Evolutionary conservation across 2,329 filamentous ascomycete genomes (phyloP), one percentile per base, ranked within the genome.

Genomic region (Talaromyces islandicus): DNA sequence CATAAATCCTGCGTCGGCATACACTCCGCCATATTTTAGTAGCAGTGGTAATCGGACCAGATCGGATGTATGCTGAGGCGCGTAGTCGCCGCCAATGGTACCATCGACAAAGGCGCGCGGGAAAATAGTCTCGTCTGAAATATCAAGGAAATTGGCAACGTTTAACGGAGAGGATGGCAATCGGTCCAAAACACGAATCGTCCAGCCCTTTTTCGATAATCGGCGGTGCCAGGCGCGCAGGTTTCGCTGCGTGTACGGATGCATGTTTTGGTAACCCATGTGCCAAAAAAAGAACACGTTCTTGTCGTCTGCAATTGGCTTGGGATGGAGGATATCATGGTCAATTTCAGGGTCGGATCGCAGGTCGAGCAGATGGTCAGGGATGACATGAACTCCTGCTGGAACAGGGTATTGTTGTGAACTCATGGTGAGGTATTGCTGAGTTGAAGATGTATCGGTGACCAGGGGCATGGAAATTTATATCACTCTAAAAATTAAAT

Each of bases 221-320:
- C 83, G 78, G 2, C 82, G 76, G 65, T 84, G 74, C 78, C 81
- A 85, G 56, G 80, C 75, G 46, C 81, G 75, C 29, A 85, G 73
- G 62, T 80, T 85, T 46, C 83, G 81, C 60, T 80, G 71, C 4
- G 78, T 75, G 67, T 84, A 84, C 0, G 75, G 73, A 60, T 83
- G 80, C 76, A 85, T 80, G 27, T 69, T 70, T 3, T 64, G 50
- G 64, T 78, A 81, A 29, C 83, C 83, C 3, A 70, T 71, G 67
- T 85, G 76, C 83, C 83, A 86, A 71, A 83, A 85, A 66, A 84
- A 82, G 77, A 82, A 86, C 27, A 85, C 71, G 54, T 84, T 83
- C 67, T 85, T 85, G 52, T 78, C 75, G 30, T 70, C 68, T 0
- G 71, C 67, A 29, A 80, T 68, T 21, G 77, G 72, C 21, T 63